A percentile compares a stretch with the other conserved stretches of the same genome.
phyloP scores from a whole-genome alignment of 306 rosid genomes.

The Lupinus albus region DNA sequence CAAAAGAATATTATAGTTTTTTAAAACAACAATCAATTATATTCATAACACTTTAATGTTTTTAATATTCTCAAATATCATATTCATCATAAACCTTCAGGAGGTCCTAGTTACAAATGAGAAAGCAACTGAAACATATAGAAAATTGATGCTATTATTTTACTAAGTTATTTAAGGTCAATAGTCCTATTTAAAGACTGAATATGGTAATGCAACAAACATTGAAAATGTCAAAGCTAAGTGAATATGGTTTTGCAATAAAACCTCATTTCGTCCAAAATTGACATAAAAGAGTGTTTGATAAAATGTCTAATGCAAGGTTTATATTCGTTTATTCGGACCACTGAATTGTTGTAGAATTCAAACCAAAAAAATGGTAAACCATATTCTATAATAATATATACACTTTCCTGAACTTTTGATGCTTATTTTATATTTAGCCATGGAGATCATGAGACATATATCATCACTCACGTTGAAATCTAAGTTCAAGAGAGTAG shows the following conservation, averaged over 20 bases:
- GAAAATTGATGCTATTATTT: too few relatives aligned
- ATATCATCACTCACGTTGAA: constrained; percentile 22
- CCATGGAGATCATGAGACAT: background rate
- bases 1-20: too few relatives aligned
- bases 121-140: too few relatives aligned
- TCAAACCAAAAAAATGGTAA: background rate
- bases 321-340: constrained; percentile 8
- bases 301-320: background rate
- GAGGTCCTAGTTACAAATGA: too few relatives aligned
- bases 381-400: background rate
- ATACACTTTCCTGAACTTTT: background rate
- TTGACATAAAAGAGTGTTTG: background rate
- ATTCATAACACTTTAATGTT: too few relatives aligned
- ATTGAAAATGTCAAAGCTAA: constrained; percentile 13
- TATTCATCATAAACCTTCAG: too few relatives aligned
- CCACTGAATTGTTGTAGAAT: background rate
- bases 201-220: too few relatives aligned
- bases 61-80: too few relatives aligned
- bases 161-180: too few relatives aligned
- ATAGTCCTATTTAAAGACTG: too few relatives aligned
- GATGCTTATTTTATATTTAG: background rate
- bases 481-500: constrained; percentile 22
- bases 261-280: background rate
- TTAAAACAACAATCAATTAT: too few relatives aligned
- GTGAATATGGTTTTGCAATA: background rate